Base-by-base conservation (phyloP, 2,329 filamentous ascomycete genomes). In the Talaromyces sp. region DNA sequence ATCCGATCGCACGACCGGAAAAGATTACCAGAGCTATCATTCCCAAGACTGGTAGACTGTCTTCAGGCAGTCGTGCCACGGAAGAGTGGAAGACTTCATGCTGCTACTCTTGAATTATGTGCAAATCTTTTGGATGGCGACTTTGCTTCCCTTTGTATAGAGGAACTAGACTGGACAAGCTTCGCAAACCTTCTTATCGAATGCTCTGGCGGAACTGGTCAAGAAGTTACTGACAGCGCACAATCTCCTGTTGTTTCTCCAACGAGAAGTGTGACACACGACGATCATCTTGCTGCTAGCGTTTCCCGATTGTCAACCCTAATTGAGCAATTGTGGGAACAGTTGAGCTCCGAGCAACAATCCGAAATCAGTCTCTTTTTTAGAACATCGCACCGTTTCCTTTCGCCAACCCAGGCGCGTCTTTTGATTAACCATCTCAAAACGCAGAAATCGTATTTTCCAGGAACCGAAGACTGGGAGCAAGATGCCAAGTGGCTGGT, bases 91-190 rank as follows among this genome's bases (percentile, higher is more conserved):
- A 74, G 76, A 17, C 70, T 80, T 27, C 74, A 80, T 59, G 74
- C 77, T 1, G 78, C 79, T 66, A 73, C 79, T 31, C 65, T 80
- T 63, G 77, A 80, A 63, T 67, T 80, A 59, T 79, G 77, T 68
- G 65, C 79, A 31, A 79, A 74, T 65, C 72, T 76, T 45, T 63
- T 80, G 47, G 78, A 79, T 61, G 76, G 78, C 10, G 77, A 78
- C 27, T 79, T 73, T 63, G 63, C 71, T 31, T 67, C 69, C 15
- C 67, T 76, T 38, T 72, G 74, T 34, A 63, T 80, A 64, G 59
- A 70, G n/a, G 71, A 72, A 36, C 67, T 65, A 40, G 72, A 72
- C 69, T 80, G 74, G 76, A 71, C 65, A 34, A 69, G 51, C 10
- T 79, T 78, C 68, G 72, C 73, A 63, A 67, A 72, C 56, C 65